Percentiles rank a stretch among this genome's conserved stretches.
Conservation (phyloP, 805 yeast genomes). For the Zygosaccharomyces pseudorouxii region DNA sequence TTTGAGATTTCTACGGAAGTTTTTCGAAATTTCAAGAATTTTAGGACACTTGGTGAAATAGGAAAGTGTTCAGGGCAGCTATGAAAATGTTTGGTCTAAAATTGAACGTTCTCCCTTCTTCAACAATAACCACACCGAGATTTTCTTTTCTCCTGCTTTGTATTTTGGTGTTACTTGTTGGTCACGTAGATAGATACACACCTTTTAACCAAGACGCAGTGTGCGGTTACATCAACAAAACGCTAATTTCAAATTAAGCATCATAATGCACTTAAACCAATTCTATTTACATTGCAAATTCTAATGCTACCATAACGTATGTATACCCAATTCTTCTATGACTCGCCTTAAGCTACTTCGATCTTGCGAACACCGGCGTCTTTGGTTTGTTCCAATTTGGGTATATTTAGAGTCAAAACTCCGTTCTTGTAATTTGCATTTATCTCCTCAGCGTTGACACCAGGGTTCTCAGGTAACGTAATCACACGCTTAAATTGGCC, state of each 20-base stretch:
- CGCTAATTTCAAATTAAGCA: no score
- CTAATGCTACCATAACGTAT: not conserved
- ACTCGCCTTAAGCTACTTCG: constrained; percentile 24
- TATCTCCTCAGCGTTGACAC: constrained; percentile 41
- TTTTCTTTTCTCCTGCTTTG: no score
- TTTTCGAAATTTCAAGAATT: no score
- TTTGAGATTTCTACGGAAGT: not conserved
- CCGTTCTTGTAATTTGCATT: constrained; percentile 46
- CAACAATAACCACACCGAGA: no score
- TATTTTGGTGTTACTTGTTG: no score
- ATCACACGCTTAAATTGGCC: constrained; percentile 43
- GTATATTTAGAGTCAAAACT: constrained; percentile 40
- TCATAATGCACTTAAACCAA: not conserved
- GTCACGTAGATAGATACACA: no score
- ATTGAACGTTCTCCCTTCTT: no score
- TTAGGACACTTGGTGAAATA: no score
- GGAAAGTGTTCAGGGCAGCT: no score
- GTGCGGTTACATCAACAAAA: no score
- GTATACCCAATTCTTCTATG: not conserved
- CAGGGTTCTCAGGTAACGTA: constrained; percentile 37
- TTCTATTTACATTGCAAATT: not conserved
- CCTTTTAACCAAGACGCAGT: no score
- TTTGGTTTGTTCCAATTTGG: constrained; percentile 35
- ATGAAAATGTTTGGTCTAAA: no score
- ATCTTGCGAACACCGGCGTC: constrained; percentile 23